phyloP scores from a whole-genome alignment of 2,329 filamentous ascomycete genomes.

The Taxawa tesnikishii region DNA sequence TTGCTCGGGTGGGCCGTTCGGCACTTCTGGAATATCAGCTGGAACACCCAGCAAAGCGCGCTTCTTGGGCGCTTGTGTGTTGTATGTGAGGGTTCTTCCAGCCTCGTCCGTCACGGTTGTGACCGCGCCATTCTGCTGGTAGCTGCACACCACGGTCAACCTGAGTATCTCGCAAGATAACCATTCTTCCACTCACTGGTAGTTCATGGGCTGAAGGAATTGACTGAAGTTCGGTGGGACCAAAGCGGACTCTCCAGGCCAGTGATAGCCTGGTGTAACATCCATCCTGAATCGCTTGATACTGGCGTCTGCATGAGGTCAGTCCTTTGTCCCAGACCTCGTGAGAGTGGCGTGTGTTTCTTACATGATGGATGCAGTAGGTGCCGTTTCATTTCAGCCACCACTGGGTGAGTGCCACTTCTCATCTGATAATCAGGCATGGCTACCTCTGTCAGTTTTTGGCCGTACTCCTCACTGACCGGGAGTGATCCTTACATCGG shows the following conservation, averaged over 20 bases:
- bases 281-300: slow-evolving; percentile 57
- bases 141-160: too few species aligned
- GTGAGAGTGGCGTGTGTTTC: slow-evolving; percentile 7
- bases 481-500: slow-evolving; percentile 45
- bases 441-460: too few species aligned
- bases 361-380: slow-evolving; percentile 40
- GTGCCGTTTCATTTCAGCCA: slow-evolving; percentile 57
- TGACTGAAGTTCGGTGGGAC: slow-evolving; percentile 17
- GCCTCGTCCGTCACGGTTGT: slow-evolving; percentile 6
- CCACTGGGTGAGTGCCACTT: slow-evolving; percentile 39
- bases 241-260: too few species aligned
- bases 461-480: too few species aligned
- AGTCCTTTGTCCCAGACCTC: slow-evolving; percentile 5
- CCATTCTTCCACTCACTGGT: slow-evolving; percentile 1
- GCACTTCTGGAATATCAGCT: slow-evolving; percentile 50
- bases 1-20: slow-evolving; percentile 46
- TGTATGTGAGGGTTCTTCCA: slow-evolving; percentile 7
- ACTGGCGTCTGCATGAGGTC: slow-evolving; percentile 42
- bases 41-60: slow-evolving; percentile 46
- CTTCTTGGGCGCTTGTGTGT: slow-evolving; percentile 40
- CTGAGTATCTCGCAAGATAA: neutral
- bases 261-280: slow-evolving; percentile 46
- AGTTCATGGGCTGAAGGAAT: slow-evolving; percentile 13
- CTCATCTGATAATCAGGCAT: slow-evolving; percentile 67
- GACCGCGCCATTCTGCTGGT: slow-evolving; percentile 8